A percentile compares a stretch with the other conserved stretches of the same genome.
These are phyloP conservation scores for Achlya hypogyna DNA, from an alignment of 352 stramenopile genomes.

Conservation along the genomic window DNA sequence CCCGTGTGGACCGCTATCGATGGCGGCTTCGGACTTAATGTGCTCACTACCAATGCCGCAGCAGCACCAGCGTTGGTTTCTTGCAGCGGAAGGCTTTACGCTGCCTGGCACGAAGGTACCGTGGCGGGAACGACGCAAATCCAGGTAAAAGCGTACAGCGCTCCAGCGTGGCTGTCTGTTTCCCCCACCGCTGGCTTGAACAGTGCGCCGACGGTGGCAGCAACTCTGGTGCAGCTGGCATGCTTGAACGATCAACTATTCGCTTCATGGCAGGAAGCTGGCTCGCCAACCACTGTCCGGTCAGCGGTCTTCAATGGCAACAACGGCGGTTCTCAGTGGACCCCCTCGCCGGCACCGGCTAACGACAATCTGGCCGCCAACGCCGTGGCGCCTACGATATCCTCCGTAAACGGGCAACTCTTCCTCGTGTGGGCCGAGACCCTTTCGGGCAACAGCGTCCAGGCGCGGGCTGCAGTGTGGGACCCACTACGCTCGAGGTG, in stretches of 20 bases:
- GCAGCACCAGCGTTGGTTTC: slow-evolving; percentile 24
- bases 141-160: slow-evolving; percentile 39
- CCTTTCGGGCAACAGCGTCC: slow-evolving; percentile 25
- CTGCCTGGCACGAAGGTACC: slow-evolving; percentile 42
- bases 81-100: slow-evolving; percentile 41
- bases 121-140: slow-evolving; percentile 31
- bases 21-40: slow-evolving; percentile 38
- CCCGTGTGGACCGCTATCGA: slow-evolving; percentile 6
- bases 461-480: slow-evolving; percentile 31
- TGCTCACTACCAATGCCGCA: slow-evolving; percentile 29
- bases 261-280: slow-evolving; percentile 45
- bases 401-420: slow-evolving; percentile 11
- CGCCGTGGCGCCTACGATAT: slow-evolving; percentile 23
- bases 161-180: slow-evolving; percentile 7
- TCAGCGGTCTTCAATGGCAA: slow-evolving; percentile 40
- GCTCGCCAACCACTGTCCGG: slow-evolving; percentile 21
- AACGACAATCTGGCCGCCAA: slow-evolving; percentile 33
- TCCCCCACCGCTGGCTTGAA: background rate
- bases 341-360: slow-evolving; percentile 30
- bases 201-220: slow-evolving; percentile 18
- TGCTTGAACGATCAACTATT: slow-evolving; percentile 34
- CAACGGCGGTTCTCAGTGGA: background rate
- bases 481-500: slow-evolving; percentile 23
- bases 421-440: slow-evolving; percentile 42
- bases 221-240: slow-evolving; percentile 28